A percentile compares a stretch with the other conserved stretches of the same genome.
phyloP scores from a whole-genome alignment of 495 filamentous ascomycete genomes.

The Penicillium pulvis region DNA sequence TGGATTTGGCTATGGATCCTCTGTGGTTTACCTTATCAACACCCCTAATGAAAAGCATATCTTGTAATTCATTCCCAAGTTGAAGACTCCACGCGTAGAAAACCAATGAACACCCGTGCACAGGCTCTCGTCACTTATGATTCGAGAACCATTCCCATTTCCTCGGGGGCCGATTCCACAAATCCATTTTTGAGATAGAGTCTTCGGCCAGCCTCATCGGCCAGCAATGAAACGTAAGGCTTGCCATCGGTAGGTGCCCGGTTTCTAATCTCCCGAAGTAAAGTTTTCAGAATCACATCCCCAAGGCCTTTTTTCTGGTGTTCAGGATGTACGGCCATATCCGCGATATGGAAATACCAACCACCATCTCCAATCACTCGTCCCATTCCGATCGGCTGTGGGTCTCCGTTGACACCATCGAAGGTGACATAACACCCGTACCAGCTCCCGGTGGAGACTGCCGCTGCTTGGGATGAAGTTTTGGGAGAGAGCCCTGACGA shows the following conservation, averaged over 20 bases:
- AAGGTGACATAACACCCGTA: slow-evolving; percentile 44
- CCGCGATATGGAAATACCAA: slow-evolving; percentile 57
- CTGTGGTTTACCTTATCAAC: not conserved
- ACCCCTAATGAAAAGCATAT: not conserved
- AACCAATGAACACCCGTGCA: too few species aligned
- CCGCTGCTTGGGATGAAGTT: slow-evolving; percentile 37
- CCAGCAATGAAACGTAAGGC: slow-evolving; percentile 48
- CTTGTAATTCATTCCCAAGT: not conserved
- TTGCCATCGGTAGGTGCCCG: slow-evolving; percentile 38
- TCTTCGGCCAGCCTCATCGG: slow-evolving; percentile 46
- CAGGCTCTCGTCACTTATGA: not conserved
- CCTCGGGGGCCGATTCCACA: slow-evolving; percentile 36
- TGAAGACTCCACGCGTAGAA: too few species aligned
- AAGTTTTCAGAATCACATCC: slow-evolving; percentile 43
- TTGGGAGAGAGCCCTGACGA: slow-evolving; percentile 38
- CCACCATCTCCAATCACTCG: slow-evolving; percentile 55
- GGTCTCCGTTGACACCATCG: slow-evolving; percentile 12
- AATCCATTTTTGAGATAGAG: slow-evolving; percentile 55
- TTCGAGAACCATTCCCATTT: slow-evolving; percentile 27
- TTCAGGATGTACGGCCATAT: slow-evolving; percentile 51
- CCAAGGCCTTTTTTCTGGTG: slow-evolving; percentile 54
- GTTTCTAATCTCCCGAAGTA: slow-evolving; percentile 41
- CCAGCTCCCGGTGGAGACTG: slow-evolving; percentile 39
- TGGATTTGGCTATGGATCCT: not conserved
- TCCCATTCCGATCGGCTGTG: slow-evolving; percentile 48